Conservation (phyloP, 768 basidiomycete genomes). For the Neoboletus magnificus region DNA sequence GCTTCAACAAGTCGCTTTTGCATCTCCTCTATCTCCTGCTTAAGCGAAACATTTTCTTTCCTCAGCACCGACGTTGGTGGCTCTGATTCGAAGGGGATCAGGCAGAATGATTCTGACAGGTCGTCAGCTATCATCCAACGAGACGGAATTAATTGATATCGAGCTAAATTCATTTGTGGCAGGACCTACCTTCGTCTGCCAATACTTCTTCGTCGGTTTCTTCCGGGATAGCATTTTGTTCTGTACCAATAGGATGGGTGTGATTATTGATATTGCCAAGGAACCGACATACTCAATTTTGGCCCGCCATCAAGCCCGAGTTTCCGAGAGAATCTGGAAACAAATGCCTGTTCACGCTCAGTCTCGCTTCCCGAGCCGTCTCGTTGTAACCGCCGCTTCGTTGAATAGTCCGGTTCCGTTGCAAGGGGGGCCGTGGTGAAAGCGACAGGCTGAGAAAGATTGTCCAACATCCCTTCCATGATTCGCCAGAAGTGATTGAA, state of each 20-base stretch:
- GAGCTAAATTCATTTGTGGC: background rate
- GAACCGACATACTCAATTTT: constrained; percentile 20
- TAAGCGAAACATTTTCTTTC: constrained; percentile 66
- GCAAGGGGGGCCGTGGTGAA: constrained; percentile 79
- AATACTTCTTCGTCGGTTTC: constrained; percentile 63
- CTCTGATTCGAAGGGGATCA: constrained; percentile 65
- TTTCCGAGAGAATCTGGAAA: constrained; percentile 51
- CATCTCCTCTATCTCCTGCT: constrained; percentile 54
- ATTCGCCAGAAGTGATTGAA: constrained; percentile 90
- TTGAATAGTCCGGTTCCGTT: constrained; percentile 29
- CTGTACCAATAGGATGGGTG: constrained; percentile 17
- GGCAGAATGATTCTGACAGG: constrained; percentile 75
- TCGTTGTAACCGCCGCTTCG: constrained; percentile 33
- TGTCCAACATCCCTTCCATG: constrained; percentile 83
- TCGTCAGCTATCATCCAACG: constrained; percentile 47
- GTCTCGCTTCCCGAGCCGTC: constrained; percentile 64
- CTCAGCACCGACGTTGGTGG: constrained; percentile 47
- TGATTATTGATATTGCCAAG: background rate
- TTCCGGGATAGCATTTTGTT: constrained; percentile 24
- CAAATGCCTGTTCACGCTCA: constrained; percentile 62
- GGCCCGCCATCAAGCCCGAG: constrained; percentile 26
- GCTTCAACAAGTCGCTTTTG: constrained; percentile 57
- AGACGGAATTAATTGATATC: constrained; percentile 1
- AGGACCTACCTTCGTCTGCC: constrained; percentile 55
- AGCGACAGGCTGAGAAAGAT: constrained; percentile 75